Evolutionary conservation across 495 filamentous ascomycete species (phyloP).

Genomic region (Filosporella fistucella): DNA sequence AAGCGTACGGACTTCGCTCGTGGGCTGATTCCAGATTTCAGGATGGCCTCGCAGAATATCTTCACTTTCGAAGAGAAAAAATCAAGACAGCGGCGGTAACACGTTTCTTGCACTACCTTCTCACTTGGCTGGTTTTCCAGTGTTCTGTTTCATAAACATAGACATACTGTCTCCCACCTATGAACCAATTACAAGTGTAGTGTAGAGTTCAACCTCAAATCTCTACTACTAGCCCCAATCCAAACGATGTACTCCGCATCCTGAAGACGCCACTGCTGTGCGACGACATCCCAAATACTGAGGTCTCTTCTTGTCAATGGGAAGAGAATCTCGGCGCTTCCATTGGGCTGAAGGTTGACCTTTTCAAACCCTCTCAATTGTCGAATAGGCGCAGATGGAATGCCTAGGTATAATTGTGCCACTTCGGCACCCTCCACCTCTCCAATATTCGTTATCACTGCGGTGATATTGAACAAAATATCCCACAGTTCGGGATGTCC

Average conservation of each 20-base stretch:
- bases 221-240: conserved; percentile 39
- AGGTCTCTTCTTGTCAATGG: conserved; percentile 76
- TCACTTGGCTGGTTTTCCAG: no score
- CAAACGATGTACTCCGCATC: conserved; percentile 66
- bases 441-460: conserved; percentile 81
- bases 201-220: conserved; percentile 33
- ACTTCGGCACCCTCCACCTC: conserved; percentile 70
- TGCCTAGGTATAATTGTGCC: conserved; percentile 76
- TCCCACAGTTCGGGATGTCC: conserved; percentile 77
- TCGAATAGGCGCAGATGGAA: conserved; percentile 67
- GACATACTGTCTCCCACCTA: no score
- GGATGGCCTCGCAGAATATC: no score
- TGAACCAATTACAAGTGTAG: conserved; percentile 21
- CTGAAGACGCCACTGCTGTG: conserved; percentile 68
- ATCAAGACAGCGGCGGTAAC: no score
- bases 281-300: conserved; percentile 87
- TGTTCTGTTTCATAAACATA: no score
- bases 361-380: conserved; percentile 80
- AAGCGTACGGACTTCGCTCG: no score
- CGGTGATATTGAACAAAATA: conserved; percentile 63
- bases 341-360: conserved; percentile 62
- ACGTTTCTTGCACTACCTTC: no score
- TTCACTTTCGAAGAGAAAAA: no score
- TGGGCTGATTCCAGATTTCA: no score
- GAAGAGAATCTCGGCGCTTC: conserved; percentile 59